Evolutionary conservation across 2,329 filamentous ascomycete genomes (phyloP), one percentile per base, ranked within the genome.

Genomic region (Coniochaeta ligniaria): DNA sequence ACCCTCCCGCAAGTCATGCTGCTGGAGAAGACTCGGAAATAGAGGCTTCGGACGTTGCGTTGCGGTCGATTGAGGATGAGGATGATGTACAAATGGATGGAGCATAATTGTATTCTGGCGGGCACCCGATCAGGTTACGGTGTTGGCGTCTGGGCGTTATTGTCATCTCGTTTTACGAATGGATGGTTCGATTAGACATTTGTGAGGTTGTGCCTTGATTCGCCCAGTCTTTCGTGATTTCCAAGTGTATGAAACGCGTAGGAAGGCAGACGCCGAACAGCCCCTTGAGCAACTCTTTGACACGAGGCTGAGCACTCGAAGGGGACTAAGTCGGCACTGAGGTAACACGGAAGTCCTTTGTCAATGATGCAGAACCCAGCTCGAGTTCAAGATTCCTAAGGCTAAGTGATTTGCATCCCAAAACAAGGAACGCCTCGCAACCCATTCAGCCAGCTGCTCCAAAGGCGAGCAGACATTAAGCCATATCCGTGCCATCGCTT

Each of bases 361-460:
- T 28, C 26, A 28, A 28, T 52, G 47, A 47, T 52, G 22, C 24
- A 8, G 47, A n/a, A 52, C 22, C 22, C 8, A 24, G 43, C 43
- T 47, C 20, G 11, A 47, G 47, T 26, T 52, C 12, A 52, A 31
- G 26, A 52, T 57, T 9, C n/a, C 50, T 57, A 57, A 38, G 22
- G 31, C 22, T 57, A 35, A 20, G 52, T n/a, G 12, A 56, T 38
- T 24, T 38, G 54, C 54, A 57, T 36, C 54, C 54, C 28, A 57
- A 57, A 52, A 52, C 47, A 52, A 38, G 28, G 35, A 57, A 57
- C 54, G 54, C 54, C 54, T 57, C n/a, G 54, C 54, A 35, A n/a
- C 11, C 54, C 54, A 38, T 22, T 57, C 28, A 57, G 35, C 54
- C 54, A 52, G 47, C 22, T 36, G 54, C 54, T 57, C 54, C 5